phyloP scores from a whole-genome alignment of 2,329 filamentous ascomycete species.

The Alternaria longipes region DNA sequence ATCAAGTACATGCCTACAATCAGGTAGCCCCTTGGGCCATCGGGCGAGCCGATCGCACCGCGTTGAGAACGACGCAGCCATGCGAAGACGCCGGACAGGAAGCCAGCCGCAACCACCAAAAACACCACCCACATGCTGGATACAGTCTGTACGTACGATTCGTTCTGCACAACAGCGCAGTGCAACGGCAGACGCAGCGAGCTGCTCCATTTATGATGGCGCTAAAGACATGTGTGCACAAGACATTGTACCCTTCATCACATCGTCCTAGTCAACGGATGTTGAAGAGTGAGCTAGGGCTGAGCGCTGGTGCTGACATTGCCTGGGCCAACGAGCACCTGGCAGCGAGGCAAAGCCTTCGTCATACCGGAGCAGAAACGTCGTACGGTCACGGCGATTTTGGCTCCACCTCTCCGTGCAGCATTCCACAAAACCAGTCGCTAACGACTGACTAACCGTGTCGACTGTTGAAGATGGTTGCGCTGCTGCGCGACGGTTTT shows the following conservation, averaged over 20 bases:
- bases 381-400: neutral
- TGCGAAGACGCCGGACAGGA: neutral
- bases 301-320: neutral
- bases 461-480: too few relatives aligned
- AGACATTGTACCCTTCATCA: neutral
- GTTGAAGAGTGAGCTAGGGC: neutral
- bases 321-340: neutral
- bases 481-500: too few relatives aligned
- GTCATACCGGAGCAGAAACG: neutral
- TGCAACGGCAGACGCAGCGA: neutral
- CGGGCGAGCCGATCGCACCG: neutral
- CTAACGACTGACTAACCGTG: too few relatives aligned
- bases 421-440: too few relatives aligned
- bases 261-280: neutral
- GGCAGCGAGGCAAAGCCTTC: neutral
- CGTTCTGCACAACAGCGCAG: neutral
- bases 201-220: neutral
- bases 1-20: neutral
- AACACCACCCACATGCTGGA: neutral
- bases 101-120: neutral
- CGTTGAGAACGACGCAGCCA: neutral
- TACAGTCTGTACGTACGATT: neutral
- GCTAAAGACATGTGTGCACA: neutral
- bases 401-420: too few relatives aligned
- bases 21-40: constrained; percentile 1